Base-by-base conservation (phyloP, 2,329 filamentous ascomycete species). In the Huntiella omanensis region DNA sequence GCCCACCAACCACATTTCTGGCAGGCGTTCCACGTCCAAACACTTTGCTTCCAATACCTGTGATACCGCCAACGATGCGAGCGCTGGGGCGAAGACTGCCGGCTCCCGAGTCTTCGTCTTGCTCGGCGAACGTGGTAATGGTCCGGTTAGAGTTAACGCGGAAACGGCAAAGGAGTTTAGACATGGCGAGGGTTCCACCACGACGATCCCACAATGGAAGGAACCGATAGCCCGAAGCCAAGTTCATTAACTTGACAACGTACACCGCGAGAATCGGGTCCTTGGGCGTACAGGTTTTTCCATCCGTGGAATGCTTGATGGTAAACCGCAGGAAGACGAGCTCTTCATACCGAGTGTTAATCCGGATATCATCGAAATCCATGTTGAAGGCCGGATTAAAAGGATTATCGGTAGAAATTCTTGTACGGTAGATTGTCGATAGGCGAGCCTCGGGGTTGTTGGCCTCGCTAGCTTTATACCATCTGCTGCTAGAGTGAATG, bases 271-370 rank as follows among this genome's bases (percentile, higher is more conserved):
- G 70, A 16, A 84, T 65, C 53, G 71, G 62, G 55, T 69, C 62
- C 52, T 78, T 78, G 49, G 73, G 82, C 11, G 43, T 28, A 53
- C 75, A 73, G 53, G 67, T 79, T 54, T 78, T 72, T 37, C 83
- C 83, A 57, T 88, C 83, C 49, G 75, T 69, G 1, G 86, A 87
- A 54, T 91, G 82, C 70, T 83, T 88, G 47, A 96, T 85, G 17
- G 80, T 87, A 75, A 85, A 94, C 40, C 86, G 82, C 45, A 98
- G 78, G 60, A 96, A 96, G 49, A 96, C 81, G 28, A 98, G 69
- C 55, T 91, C 85, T 0, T 88, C 87, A 57, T 88, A 87, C 58
- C 92, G 92, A n/a, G 91, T 96, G 41, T 85, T 85, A 17, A 95
- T 69, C 47, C 77, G 79, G 61, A 95, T 80, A 51, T 75, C 75